Evolutionary conservation across 2,329 filamentous ascomycete genomes (phyloP).

Genomic region (Claviceps monticola): DNA sequence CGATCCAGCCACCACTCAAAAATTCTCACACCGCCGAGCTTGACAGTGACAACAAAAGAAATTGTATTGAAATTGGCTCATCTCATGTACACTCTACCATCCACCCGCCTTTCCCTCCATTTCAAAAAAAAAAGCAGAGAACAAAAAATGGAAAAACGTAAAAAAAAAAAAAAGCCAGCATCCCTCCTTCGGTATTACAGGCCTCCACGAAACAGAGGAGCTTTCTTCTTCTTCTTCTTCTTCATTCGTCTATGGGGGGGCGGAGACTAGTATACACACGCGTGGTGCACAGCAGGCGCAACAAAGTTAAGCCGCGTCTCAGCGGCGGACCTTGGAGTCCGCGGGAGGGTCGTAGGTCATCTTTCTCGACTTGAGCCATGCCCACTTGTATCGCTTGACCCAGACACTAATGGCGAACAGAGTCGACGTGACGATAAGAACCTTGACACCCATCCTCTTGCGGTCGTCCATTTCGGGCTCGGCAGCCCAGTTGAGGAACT

Average conservation of each 20-base stretch:
- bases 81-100: constrained; percentile 38
- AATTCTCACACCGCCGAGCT: neutral
- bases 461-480: constrained; percentile 99
- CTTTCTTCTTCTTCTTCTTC: constrained; percentile 10
- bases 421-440: constrained; percentile 63
- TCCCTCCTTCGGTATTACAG: constrained; percentile 21
- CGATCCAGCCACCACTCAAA: neutral
- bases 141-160: too few relatives aligned
- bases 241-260: constrained; percentile 20
- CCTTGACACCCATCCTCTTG: constrained; percentile 99
- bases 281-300: constrained; percentile 14
- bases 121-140: constrained; percentile 3
- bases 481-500: constrained; percentile 98
- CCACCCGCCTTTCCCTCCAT: constrained; percentile 13
- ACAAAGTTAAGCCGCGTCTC: constrained; percentile 13
- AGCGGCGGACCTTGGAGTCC: constrained; percentile 35
- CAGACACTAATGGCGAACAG: constrained; percentile 83
- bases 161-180: constrained; percentile 14
- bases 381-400: constrained; percentile 99
- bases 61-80: constrained; percentile 27
- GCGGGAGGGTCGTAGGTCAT: constrained; percentile 71
- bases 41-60: constrained; percentile 7
- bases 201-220: constrained; percentile 28
- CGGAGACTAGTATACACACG: constrained; percentile 29
- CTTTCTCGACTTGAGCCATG: constrained; percentile 90